Evolutionary conservation across 495 filamentous ascomycete species (phyloP).

Genomic region (Trichoderma gamsii): DNA sequence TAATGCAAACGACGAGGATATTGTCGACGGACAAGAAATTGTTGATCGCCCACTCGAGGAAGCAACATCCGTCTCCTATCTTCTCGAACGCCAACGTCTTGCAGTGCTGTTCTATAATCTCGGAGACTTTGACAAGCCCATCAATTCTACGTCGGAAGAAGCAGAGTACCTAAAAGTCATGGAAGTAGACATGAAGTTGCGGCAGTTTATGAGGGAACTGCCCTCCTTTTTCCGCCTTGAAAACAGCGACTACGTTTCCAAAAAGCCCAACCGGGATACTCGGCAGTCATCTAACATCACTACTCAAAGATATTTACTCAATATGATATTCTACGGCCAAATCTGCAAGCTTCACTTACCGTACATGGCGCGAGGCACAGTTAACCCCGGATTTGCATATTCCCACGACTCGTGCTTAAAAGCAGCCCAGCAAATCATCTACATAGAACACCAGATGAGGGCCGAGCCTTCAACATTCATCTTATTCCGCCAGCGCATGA

Average conservation of each 20-base stretch:
- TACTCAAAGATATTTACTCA: conserved; percentile 32
- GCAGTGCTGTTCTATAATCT: conserved; percentile 38
- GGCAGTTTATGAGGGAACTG: conserved; percentile 22
- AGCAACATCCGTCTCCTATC: conserved; percentile 41
- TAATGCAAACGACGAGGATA: conserved; percentile 40
- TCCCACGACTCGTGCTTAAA: conserved; percentile 34
- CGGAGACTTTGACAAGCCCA: conserved; percentile 33
- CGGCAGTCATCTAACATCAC: conserved; percentile 20
- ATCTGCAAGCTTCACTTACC: conserved; percentile 40
- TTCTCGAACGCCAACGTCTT: conserved; percentile 35
- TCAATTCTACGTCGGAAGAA: conserved; percentile 13
- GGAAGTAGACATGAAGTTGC: conserved; percentile 30
- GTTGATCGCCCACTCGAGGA: conserved; percentile 30
- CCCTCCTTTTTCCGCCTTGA: conserved; percentile 9
- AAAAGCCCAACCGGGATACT: conserved; percentile 19
- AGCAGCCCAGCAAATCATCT: conserved; percentile 32
- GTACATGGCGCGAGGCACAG: conserved; percentile 26
- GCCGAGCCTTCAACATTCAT: conserved; percentile 24
- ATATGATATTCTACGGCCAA: conserved; percentile 31
- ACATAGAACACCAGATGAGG: conserved; percentile 25
- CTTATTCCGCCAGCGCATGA: conserved; percentile 22
- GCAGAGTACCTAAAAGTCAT: conserved; percentile 24
- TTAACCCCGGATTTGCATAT: conserved; percentile 23
- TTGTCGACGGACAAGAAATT: conserved; percentile 27
- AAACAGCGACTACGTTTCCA: neutral